phyloP scores from a whole-genome alignment of 2,329 filamentous ascomycete genomes.

The Alternaria ventricosa region DNA sequence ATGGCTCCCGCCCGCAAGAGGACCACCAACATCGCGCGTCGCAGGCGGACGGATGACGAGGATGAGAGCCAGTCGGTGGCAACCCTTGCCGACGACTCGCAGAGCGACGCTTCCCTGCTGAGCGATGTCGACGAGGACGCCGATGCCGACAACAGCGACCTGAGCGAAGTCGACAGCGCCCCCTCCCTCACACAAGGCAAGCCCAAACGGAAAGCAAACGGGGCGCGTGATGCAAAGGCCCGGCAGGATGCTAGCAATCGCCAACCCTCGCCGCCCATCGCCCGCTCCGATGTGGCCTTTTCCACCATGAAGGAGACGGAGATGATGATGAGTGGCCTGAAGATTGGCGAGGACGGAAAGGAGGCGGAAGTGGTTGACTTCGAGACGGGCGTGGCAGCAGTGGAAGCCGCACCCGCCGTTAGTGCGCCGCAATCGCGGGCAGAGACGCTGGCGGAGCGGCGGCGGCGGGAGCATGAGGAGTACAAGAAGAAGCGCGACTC shows the following conservation, averaged over 20 bases:
- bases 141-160: slow-evolving; percentile 65
- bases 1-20: slow-evolving; percentile 49
- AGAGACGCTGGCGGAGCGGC: slow-evolving; percentile 70
- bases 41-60: slow-evolving; percentile 50
- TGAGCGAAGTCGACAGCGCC: slow-evolving; percentile 59
- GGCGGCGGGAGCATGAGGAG: slow-evolving; percentile 86
- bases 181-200: slow-evolving; percentile 45
- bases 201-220: slow-evolving; percentile 48
- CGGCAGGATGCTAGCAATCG: slow-evolving; percentile 34
- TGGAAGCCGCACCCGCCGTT: slow-evolving; percentile 50
- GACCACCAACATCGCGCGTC: slow-evolving; percentile 45
- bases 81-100: slow-evolving; percentile 65
- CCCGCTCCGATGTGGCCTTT: slow-evolving; percentile 48
- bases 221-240: slow-evolving; percentile 42
- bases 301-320: slow-evolving; percentile 62
- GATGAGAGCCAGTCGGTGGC: slow-evolving; percentile 51
- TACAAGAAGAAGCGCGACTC: slow-evolving; percentile 87
- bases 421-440: slow-evolving; percentile 44
- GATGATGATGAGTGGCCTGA: slow-evolving; percentile 66
- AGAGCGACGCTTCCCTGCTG: slow-evolving; percentile 66
- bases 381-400: slow-evolving; percentile 50
- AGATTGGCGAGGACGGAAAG: slow-evolving; percentile 52
- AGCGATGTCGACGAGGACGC: slow-evolving; percentile 65
- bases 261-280: slow-evolving; percentile 45
- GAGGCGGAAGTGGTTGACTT: slow-evolving; percentile 59